Base-by-base conservation (phyloP, 768 basidiomycete species). In the Pleurotus cornucopiae region DNA sequence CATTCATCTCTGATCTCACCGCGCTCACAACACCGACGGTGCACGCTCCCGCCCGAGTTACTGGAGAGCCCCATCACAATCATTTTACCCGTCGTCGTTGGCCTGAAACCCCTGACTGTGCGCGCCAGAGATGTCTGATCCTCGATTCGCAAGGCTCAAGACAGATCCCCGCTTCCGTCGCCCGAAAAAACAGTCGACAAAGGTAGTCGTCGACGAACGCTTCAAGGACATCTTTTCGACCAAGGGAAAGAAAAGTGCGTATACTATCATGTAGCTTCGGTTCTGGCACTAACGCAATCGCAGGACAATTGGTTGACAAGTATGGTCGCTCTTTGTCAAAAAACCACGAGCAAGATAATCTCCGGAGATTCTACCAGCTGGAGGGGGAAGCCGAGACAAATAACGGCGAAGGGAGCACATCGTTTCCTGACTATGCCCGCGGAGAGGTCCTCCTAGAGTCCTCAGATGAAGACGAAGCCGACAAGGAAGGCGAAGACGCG, bases 91-190 rank as follows among this genome's bases (percentile, higher is more conserved):
- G 30, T 34, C 30, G 30, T 34, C 30, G 30, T 34, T 34, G 30
- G 30, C 30, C 9, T 34, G 30, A 34, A 34, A 34, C 30, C 30
- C 30, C 30, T 34, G 30, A 34, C 30, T 34, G 9, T 34, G 30
- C 30, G 30, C 30, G 30, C 30, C 47, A 56, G 57, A 57, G 61
- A 86, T 88, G 85, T 82, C 88, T 12, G 91, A 97, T 71, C 77
- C 89, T n/a, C 83, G 96, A 18, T 99, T 98, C 69, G 81, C 89
- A 16, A 78, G 90, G 52, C 77, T 98, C 55, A 87, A 84, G 67
- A 85, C 92, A 12, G 96, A 99, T 68, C 97, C 97, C 46, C 85
- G 97, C 48, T 99, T 99, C 74, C 79, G 94, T 21, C 81, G 82
- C 30, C 89, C 91, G 2, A 90, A 85, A 67, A 91, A 87, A 70